Evolutionary conservation across 129 eudicot species (phyloP), one percentile per base, ranked within the genome.

Genomic region (Escallonia herrerae): DNA sequence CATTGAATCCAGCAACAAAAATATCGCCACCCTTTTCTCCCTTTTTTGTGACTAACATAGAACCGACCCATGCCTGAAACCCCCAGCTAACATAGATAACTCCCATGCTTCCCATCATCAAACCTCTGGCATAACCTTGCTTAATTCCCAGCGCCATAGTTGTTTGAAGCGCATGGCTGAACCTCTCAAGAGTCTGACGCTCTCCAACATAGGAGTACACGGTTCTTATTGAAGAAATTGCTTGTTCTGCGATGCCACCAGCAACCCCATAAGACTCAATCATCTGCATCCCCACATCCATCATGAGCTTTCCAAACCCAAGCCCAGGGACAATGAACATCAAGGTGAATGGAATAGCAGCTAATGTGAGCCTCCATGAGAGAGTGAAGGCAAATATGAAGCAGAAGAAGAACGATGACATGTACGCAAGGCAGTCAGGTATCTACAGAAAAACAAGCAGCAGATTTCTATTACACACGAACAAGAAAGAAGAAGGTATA

Each of bases 31-130:
- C 95, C 59, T 78, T 86, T 71, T 81, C 95, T 2, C 79, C 85
- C 64, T 71, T 81, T 55, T 71, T 86, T 62, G 87, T 75, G 40
- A 86, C 82, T 0, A 86, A 79, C 71, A 83, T 58, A 52, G 95
- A 86, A 8, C 95, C 95, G 3, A 83, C 46, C 90, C 87, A 86
- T 50, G 85, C 95, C 52, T 86, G 95, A 76, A 86, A 83, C 1
- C 76, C 90, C 95, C 95, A 86, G 63, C 83, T 86, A 49, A 86
- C n/a, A 45, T 86, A 86, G 40, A 86, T 80, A n/a, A 78, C 70
- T 22, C 87, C 90, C 90, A 86, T 80, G 87, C 87, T 75, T 50
- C 95, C 95, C 74, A 86, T 70, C 90, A 83, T 80, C 69, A 86
- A 66, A 38, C 90, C 95, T 80, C 87, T 78, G 14, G 95, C 87